Evolutionary conservation across 352 stramenopile genomes (phyloP).

Genomic region (Phytophthora ramorum): DNA sequence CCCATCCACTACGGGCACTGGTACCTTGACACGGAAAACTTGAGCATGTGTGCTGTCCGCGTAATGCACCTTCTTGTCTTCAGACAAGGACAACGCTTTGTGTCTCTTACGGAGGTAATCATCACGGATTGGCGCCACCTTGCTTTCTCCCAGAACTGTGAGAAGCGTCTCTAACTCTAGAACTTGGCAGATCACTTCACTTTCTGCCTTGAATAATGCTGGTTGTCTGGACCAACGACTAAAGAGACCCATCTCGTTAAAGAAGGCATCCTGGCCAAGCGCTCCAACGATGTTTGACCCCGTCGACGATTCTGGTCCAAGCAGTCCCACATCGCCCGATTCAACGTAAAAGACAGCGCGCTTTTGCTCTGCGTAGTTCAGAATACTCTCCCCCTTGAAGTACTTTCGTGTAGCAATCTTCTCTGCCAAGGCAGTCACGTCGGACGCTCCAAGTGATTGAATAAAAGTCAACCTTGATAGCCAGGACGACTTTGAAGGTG

Average conservation of each 20-base stretch:
- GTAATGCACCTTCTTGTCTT: constrained; percentile 28
- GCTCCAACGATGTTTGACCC: constrained; percentile 43
- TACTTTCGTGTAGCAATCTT: constrained; percentile 33
- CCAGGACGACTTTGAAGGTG: constrained; percentile 17
- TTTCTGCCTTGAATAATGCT: constrained; percentile 50
- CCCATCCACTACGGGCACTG: constrained; percentile 30
- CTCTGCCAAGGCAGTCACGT: constrained; percentile 10
- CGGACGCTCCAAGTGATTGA: constrained; percentile 15
- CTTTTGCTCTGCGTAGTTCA: constrained; percentile 59
- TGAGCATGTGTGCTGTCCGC: constrained; percentile 51
- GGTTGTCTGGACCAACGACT: constrained; percentile 45
- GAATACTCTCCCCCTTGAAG: constrained; percentile 36
- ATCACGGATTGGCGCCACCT: constrained; percentile 41
- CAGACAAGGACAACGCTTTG: constrained; percentile 4
- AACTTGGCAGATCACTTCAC: constrained; percentile 43
- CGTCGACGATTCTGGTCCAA: constrained; percentile 51
- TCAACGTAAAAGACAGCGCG: constrained; percentile 52
- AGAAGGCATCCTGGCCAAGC: constrained; percentile 28
- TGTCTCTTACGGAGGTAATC: constrained; percentile 49
- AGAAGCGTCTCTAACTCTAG: constrained; percentile 50
- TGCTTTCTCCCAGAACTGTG: constrained; percentile 38
- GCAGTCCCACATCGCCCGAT: constrained; percentile 51
- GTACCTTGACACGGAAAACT: constrained; percentile 60
- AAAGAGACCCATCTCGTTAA: constrained; percentile 74
- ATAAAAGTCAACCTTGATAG: constrained; percentile 33